Base-by-base conservation (phyloP, 805 yeast species). In the Sugiyamaella floridensis region DNA sequence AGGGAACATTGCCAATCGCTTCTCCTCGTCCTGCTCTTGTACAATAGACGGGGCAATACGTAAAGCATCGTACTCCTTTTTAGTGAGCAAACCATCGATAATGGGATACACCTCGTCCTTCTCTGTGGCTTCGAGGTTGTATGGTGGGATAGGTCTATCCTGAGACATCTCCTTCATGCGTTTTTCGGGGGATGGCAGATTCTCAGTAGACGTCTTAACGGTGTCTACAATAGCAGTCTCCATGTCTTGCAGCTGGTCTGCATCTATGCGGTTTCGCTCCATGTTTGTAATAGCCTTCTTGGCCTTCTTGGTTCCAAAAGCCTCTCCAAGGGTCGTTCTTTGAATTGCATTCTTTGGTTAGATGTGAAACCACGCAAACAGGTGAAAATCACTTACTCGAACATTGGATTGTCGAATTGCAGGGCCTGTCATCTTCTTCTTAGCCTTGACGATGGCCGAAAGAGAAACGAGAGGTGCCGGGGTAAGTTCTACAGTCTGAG, bases 281-380 rank as follows among this genome's bases (percentile, higher is more conserved):
- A 82, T 70, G 66, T 85, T 92, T 49, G 79, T 73, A 63, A 93
- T 86, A 37, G 95, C 95, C 61, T 88, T 85, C 73, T 89, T 92
- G 57, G 97, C 97, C 73, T 83, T 90, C 73, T 87, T 90, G 53
- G 99, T 92, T 77, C 99, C 99, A 62, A 93, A 93, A 2, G 93
- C 95, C 70, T 89, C 92, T 64, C 99, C 99, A 64, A 93, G 77
- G 1, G 88, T 85, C 52, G 80, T 86, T 67, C 97, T 80, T 70
- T 87, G 88, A 15, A 75, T 72, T 54, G 77, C 72, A 60, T 76
- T 70, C 45, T 42, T 40, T 14, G 4, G 37, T 32, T 32, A 43
- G 46, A 18, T 18, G 26, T 22, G 26, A 37, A 37, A 37, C 3
- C 6, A 4, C 22, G 22, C 16, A n/a, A n/a, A 12, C 22, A 53